Conservation (phyloP, 2,329 filamentous ascomycete species). For the Lachnellula subtilissima region DNA sequence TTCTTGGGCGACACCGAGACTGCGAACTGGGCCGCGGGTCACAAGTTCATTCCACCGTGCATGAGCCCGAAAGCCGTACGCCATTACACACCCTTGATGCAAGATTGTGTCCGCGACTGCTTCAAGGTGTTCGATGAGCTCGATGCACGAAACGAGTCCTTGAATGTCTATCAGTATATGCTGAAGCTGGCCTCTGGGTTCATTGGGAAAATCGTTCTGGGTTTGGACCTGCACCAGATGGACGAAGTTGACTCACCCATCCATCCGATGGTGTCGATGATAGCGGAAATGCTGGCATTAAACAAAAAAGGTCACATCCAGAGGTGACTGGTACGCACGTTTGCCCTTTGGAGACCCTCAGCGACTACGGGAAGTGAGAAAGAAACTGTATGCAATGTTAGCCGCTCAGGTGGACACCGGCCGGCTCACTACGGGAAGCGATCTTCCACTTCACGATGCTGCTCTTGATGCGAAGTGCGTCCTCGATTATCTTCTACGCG, state of each 20-base stretch:
- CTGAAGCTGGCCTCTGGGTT: slow-evolving; percentile 42
- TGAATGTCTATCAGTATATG: slow-evolving; percentile 48
- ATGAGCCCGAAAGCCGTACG: slow-evolving; percentile 35
- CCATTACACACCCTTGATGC: slow-evolving; percentile 23
- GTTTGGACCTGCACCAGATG: slow-evolving; percentile 43
- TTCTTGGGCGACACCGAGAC: slow-evolving; percentile 20
- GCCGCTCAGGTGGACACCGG: no score
- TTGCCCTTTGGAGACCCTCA: slow-evolving; percentile 43
- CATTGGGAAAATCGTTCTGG: slow-evolving; percentile 41
- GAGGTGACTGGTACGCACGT: slow-evolving; percentile 40
- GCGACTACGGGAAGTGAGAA: slow-evolving; percentile 21
- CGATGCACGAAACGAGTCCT: slow-evolving; percentile 29
- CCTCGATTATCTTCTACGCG: slow-evolving; percentile 34
- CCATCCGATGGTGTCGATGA: slow-evolving; percentile 36
- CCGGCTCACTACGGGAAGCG: slow-evolving; percentile 23
- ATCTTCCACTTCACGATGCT: slow-evolving; percentile 35
- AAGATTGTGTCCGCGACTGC: slow-evolving; percentile 13
- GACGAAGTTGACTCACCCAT: slow-evolving; percentile 34
- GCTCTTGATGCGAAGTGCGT: slow-evolving; percentile 33
- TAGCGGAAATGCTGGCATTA: slow-evolving; percentile 37
- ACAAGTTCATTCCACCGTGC: slow-evolving; percentile 19
- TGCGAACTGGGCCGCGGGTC: slow-evolving; percentile 10
- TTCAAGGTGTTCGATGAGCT: slow-evolving; percentile 24
- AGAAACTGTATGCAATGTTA: slow-evolving; percentile 30
- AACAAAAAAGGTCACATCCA: slow-evolving; percentile 41